Evolutionary conservation across 2,329 filamentous ascomycete genomes (phyloP), one percentile per base, ranked within the genome.

Genomic region (Monilinia fructigena): DNA sequence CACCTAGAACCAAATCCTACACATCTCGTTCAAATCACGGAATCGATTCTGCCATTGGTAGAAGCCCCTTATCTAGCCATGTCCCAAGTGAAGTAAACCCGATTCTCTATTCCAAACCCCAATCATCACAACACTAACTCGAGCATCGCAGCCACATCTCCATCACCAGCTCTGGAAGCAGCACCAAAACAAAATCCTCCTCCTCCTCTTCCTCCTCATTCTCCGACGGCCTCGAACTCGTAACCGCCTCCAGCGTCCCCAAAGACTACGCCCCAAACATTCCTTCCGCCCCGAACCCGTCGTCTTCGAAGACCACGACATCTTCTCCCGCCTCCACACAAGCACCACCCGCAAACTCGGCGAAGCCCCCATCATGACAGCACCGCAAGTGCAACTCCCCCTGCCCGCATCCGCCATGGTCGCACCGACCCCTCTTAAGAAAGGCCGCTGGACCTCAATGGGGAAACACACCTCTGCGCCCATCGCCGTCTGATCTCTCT

Each of bases 321-420:
- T 75, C n/a, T 74, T 76, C 55, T 67, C 72, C 28, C 69, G 70
- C 8, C 63, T 76, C n/a, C 75, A 76, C 68, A 76, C 69, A 38
- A 75, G 71, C 63, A 75, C 72, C 2, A 72, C 68, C 8, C 69
- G 75, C 53, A 76, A 76, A 61, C 45, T 76, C 5, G 75, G 75
- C 55, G 75, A 76, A 66, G 75, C 75, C 48, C 75, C 75, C 18
- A 26, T 20, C 20, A 40, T 40, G 7, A 50, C 45, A 4, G 31
- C 35, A 18, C 20, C 16, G 8, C 58, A 20, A 50, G n/a, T 26
- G 18, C 28, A 60, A 26, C 28, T 60, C 38, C 45, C n/a, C 4
- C 23, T 10, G 26, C 58, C 58, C 38, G 16, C 47, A 26, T n/a
- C 28, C 14, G 58, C 12, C n/a, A 10, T 38, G 4, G 40, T 58